Conservation (phyloP, 768 basidiomycete genomes). For the Collybia mongolica region DNA sequence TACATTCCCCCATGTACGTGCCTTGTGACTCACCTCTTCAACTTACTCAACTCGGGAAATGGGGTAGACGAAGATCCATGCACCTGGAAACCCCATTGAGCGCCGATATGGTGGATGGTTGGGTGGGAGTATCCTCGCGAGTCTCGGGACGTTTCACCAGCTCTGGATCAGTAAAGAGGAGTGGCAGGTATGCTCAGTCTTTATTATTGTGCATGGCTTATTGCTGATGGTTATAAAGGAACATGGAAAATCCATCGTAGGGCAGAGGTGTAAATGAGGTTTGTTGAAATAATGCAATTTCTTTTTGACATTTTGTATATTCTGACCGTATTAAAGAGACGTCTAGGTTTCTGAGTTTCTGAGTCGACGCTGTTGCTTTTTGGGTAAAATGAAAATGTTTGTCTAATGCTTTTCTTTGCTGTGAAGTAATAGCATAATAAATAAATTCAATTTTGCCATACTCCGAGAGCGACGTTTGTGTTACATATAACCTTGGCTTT, state of each 20-base stretch:
- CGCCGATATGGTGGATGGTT: slow-evolving; percentile 93
- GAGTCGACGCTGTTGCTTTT: too few species aligned
- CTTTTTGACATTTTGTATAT: not conserved
- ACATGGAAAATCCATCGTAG: slow-evolving; percentile 80
- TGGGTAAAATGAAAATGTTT: not conserved
- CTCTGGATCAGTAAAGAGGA: slow-evolving; percentile 94
- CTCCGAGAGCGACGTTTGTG: not conserved
- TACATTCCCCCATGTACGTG: slow-evolving; percentile 69
- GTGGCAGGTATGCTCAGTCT: slow-evolving; percentile 66
- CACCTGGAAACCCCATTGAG: slow-evolving; percentile 88
- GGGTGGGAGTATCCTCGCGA: slow-evolving; percentile 92
- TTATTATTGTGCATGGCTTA: slow-evolving; percentile 1
- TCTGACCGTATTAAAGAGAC: not conserved
- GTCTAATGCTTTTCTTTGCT: too few species aligned
- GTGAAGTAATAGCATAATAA: slow-evolving; percentile 3
- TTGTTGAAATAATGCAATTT: too few species aligned
- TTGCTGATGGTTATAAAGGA: slow-evolving; percentile 44
- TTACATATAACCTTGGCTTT: slow-evolving; percentile 1
- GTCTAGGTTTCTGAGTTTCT: too few species aligned
- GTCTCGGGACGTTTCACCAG: slow-evolving; percentile 96
- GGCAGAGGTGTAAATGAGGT: slow-evolving; percentile 79
- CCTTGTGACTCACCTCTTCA: not conserved
- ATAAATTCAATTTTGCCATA: slow-evolving; percentile 1
- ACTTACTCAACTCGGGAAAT: not conserved
- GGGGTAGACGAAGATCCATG: slow-evolving; percentile 83